Conservation (phyloP, 2,329 filamentous ascomycete genomes). For the Rhynchosporium graminicola region DNA sequence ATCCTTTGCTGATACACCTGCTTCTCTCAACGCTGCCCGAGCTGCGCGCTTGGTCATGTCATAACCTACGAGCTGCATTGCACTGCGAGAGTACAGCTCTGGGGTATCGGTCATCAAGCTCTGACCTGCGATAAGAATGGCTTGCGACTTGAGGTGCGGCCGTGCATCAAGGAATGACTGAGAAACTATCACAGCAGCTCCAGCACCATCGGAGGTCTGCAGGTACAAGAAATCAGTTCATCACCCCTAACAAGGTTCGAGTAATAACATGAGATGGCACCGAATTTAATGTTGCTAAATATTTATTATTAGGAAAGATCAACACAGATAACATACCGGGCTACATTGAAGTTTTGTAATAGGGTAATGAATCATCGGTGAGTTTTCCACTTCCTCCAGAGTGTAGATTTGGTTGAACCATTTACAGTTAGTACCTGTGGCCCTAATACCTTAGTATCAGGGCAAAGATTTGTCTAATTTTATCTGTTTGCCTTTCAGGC, state of each 20-base stretch:
- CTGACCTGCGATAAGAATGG: conserved; percentile 86
- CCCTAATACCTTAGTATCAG: no score
- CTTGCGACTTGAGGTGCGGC: conserved; percentile 78
- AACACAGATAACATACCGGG: conserved; percentile 48
- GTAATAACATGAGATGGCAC: background rate
- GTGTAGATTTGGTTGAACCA: conserved; percentile 86
- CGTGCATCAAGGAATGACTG: conserved; percentile 84
- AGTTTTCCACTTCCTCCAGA: conserved; percentile 74
- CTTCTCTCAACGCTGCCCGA: conserved; percentile 68
- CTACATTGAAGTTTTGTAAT: conserved; percentile 98
- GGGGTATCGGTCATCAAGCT: conserved; percentile 80
- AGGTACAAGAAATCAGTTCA: background rate
- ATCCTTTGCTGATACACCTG: conserved; percentile 66
- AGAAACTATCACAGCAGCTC: conserved; percentile 85
- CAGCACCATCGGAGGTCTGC: conserved; percentile 81
- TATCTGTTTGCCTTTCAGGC: no score
- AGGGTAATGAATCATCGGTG: conserved; percentile 79
- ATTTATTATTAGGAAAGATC: background rate
- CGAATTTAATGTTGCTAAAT: background rate
- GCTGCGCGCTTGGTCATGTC: conserved; percentile 78
- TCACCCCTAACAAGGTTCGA: background rate
- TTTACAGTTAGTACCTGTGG: no score
- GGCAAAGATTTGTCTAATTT: no score
- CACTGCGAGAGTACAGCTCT: conserved; percentile 72
- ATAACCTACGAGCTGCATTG: conserved; percentile 88